A percentile compares a stretch with the other conserved stretches of the same genome.
Conservation (phyloP, 2,329 filamentous ascomycete genomes). For the Fusarium coffeatum region DNA sequence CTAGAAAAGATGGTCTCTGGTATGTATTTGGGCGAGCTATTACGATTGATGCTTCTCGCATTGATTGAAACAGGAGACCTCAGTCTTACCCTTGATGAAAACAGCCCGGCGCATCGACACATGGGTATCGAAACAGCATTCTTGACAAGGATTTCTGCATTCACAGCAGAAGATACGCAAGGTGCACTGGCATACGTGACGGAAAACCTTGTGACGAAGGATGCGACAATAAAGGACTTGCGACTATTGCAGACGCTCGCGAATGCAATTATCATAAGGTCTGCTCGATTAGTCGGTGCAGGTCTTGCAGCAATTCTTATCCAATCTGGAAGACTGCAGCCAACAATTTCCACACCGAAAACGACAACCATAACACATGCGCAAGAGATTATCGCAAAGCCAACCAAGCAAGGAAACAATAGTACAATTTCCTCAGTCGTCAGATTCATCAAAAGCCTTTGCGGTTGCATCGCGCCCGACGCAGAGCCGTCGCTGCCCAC, state of each 20-base stretch:
- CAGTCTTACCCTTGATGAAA: background rate
- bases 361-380: fast-evolving
- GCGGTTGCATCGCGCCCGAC: background rate
- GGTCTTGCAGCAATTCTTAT: slow-evolving; percentile 8
- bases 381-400: background rate
- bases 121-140: background rate
- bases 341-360: background rate
- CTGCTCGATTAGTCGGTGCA: slow-evolving; percentile 9
- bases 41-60: background rate
- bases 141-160: background rate
- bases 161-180: fast-evolving
- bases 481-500: fast-evolving
- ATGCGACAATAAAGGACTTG: background rate
- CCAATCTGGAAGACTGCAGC: background rate
- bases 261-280: background rate
- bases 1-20: slow-evolving; percentile 21
- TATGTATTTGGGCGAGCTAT: slow-evolving; percentile 5
- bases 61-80: fast-evolving
- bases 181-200: background rate
- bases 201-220: fast-evolving
- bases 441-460: background rate
- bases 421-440: fast-evolving
- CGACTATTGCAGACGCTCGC: background rate
- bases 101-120: background rate
- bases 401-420: fast-evolving